phyloP scores from a whole-genome alignment of 1,284 basidiomycete genomes.

The Cronartium quercuum region DNA sequence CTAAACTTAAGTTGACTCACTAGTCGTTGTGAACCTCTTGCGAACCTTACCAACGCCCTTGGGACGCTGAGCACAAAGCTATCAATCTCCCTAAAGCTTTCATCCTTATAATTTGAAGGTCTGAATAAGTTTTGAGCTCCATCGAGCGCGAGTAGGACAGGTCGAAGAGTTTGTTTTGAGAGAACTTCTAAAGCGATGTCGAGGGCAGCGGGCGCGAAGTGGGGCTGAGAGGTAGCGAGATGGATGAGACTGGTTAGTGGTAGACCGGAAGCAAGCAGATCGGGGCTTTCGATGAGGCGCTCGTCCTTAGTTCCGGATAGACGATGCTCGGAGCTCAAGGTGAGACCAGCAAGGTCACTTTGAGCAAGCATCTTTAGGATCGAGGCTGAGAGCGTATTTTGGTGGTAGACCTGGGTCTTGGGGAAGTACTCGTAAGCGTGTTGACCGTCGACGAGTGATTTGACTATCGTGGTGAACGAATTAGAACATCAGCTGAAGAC shows the following conservation, averaged over 20 bases:
- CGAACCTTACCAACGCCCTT: constrained; percentile 13
- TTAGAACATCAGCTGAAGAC: not conserved
- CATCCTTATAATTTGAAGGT: constrained; percentile 30
- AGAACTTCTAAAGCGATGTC: constrained; percentile 25
- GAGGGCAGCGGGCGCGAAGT: constrained; percentile 2
- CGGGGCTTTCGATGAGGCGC: not conserved
- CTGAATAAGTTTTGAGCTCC: constrained; percentile 36
- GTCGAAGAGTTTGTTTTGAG: constrained; percentile 13
- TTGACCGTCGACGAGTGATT: constrained; percentile 20
- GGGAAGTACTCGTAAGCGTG: constrained; percentile 27
- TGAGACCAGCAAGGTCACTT: not conserved
- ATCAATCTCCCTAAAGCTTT: constrained; percentile 20
- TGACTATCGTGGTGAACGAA: constrained; percentile 7
- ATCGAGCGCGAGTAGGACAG: constrained; percentile 37
- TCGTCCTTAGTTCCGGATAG: constrained; percentile 36
- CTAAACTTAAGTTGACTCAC: not conserved
- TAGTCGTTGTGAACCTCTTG: constrained; percentile 6
- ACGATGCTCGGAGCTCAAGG: not conserved
- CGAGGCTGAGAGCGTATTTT: constrained; percentile 15
- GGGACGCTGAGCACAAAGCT: constrained; percentile 24
- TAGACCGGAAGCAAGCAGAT: not conserved
- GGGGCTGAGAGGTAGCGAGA: not conserved
- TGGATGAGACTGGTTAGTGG: not conserved
- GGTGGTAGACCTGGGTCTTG: constrained; percentile 15
- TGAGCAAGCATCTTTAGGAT: not conserved